Percentiles rank a stretch among this genome's conserved stretches.
phyloP scores from a whole-genome alignment of 2,329 filamentous ascomycete genomes.

The Beauveria brongniartii region DNA sequence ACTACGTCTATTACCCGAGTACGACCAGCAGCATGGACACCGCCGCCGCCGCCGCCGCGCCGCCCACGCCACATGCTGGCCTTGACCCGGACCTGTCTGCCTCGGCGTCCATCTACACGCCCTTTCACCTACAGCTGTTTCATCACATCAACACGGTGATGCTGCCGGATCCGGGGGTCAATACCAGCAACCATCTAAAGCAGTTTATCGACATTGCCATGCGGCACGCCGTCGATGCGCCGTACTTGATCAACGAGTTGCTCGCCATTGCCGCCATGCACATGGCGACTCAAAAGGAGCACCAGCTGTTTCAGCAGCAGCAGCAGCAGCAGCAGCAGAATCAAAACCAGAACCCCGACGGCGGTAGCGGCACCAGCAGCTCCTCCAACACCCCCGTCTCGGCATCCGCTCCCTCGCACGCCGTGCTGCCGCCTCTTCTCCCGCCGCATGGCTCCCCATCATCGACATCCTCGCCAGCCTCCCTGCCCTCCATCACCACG shows the following conservation, averaged over 20 bases:
- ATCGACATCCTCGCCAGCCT: constrained; percentile 12
- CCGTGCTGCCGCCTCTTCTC: constrained; percentile 4
- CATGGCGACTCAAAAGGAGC: constrained; percentile 12
- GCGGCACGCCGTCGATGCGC: constrained; percentile 25
- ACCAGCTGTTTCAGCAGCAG: constrained; percentile 15
- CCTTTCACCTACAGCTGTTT: constrained; percentile 32
- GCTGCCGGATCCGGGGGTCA: constrained; percentile 15
- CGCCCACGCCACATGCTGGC: constrained; percentile 1
- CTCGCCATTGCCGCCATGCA: constrained; percentile 39
- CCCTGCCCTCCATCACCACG: constrained; percentile 1
- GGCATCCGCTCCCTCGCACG: constrained; percentile 4
- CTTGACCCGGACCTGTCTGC: constrained; percentile 10
- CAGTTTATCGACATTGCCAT: constrained; percentile 25
- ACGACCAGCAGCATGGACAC: neutral
- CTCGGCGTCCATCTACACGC: constrained; percentile 22
- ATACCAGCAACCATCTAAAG: constrained; percentile 15
- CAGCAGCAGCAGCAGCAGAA: neutral
- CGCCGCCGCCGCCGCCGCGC: neutral
- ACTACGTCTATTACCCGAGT: constrained; percentile 1
- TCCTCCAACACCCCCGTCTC: constrained; percentile 13
- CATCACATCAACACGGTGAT: constrained; percentile 26
- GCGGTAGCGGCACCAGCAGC: neutral
- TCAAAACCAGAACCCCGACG: neutral
- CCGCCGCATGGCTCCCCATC: constrained; percentile 13
- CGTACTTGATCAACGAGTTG: constrained; percentile 39